Percentiles rank a stretch among this genome's conserved stretches.
These are phyloP conservation scores for Dillenia suffruticosa DNA, from an alignment of 164 flowering plant genomes.

Conservation along the genomic window DNA sequence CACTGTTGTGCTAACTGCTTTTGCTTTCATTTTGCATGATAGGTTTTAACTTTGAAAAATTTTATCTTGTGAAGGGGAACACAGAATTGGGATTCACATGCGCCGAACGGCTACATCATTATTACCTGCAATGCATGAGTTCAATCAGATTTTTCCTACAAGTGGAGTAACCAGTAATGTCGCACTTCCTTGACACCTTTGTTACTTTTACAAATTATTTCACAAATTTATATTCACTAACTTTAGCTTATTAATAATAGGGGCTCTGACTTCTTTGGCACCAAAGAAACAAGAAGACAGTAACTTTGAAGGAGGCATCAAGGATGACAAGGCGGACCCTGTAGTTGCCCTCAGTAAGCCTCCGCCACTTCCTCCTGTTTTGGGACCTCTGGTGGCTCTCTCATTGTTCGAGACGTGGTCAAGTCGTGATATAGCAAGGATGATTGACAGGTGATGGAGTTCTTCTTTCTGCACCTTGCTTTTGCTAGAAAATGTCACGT, in stretches of 20 bases:
- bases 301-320: conserved; percentile 11
- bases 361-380: conserved; percentile 55
- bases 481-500: too few relatives aligned
- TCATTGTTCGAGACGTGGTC: conserved; percentile 50
- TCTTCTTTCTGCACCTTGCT: neutral
- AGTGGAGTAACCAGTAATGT: conserved; percentile 33
- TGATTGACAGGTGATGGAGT: conserved; percentile 25
- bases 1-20: too few relatives aligned
- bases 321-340: conserved; percentile 40
- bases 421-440: conserved; percentile 37
- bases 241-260: conserved; percentile 5
- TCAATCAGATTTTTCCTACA: conserved; percentile 18
- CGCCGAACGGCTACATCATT: conserved; percentile 24
- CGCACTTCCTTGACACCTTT: neutral
- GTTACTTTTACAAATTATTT: neutral
- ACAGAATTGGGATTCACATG: conserved; percentile 18
- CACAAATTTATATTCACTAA: neutral
- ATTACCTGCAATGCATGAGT: conserved; percentile 23
- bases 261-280: conserved; percentile 20
- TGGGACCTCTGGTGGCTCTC: conserved; percentile 52
- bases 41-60: too few relatives aligned
- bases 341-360: conserved; percentile 64
- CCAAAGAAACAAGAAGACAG: conserved; percentile 30
- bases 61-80: neutral
- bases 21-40: too few relatives aligned